These are phyloP conservation scores for Coprinopsis strossmayeri DNA, from an alignment of 768 basidiomycete genomes.

Conservation along the genomic window DNA sequence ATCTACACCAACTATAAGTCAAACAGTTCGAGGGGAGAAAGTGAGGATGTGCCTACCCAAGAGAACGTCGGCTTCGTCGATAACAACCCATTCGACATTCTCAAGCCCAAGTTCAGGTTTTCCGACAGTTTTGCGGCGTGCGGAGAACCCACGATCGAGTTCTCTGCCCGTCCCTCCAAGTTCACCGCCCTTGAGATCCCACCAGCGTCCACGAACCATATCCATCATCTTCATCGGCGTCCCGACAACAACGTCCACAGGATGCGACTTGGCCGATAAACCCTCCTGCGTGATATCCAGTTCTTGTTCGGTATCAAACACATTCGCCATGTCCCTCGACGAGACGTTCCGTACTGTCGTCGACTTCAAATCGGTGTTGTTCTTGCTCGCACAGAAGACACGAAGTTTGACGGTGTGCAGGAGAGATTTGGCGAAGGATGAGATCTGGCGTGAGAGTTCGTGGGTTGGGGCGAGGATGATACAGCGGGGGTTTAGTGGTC, in stretches of 20 bases:
- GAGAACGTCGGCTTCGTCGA: conserved; percentile 89
- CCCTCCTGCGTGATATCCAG: conserved; percentile 13
- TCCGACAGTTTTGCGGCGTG: conserved; percentile 27
- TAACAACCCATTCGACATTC: conserved; percentile 80
- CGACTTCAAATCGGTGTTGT: conserved; percentile 33
- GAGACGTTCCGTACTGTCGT: conserved; percentile 26
- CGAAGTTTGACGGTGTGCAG: conserved; percentile 72
- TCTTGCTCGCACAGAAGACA: conserved; percentile 62
- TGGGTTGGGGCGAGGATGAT: conserved; percentile 85
- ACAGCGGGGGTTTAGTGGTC: conserved; percentile 57
- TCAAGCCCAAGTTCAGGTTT: conserved; percentile 56
- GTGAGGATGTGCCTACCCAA: conserved; percentile 50
- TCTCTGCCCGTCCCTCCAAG: conserved; percentile 10
- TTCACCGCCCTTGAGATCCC: conserved; percentile 31
- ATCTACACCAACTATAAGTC: conserved; percentile 36
- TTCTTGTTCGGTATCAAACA: conserved; percentile 18
- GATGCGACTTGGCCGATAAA: conserved; percentile 12
- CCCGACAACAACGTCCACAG: conserved; percentile 56
- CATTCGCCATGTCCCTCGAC: conserved; percentile 43
- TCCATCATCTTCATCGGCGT: conserved; percentile 66
- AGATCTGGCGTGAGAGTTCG: conserved; percentile 79
- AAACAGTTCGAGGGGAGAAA: neutral
- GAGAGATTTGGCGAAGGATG: conserved; percentile 66
- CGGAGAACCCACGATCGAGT: conserved; percentile 9
- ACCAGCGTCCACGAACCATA: conserved; percentile 47